Base-by-base conservation (phyloP, 2,329 filamentous ascomycete genomes). In the Fusarium pseudoanthophilum region DNA sequence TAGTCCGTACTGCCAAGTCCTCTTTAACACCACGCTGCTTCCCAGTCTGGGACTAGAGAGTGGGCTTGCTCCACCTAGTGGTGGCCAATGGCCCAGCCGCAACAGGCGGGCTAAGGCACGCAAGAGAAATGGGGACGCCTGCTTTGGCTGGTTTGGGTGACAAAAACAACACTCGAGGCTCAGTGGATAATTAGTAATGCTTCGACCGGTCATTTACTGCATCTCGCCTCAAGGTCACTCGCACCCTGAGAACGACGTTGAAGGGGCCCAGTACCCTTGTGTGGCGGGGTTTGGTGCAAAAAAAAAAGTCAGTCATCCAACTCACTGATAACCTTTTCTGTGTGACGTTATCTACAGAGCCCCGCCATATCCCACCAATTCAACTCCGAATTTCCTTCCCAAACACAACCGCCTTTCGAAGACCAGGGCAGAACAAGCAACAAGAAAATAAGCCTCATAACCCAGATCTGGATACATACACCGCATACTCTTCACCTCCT, bases 341-440 rank as follows among this genome's bases (percentile, higher is more conserved):
- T 69, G 75, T 78, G 77, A 78, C 77, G 75, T 78, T 78, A 78
- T 78, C 73, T 65, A 66, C 51, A 45, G 51, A 76, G 72, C 77
- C 77, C 77, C 77, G 77, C 76, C 75, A 75, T 57, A 68, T 58
- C 76, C 76, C 77, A 78, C 76, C 67, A 77, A 77, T 60, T 66
- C 60, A 32, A 46, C 57, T 56, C 36, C 39, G 59, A 78, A 75
- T 74, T 78, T 78, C 66, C 60, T 77, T 76, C 63, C 46, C 60
- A 67, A 55, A 64, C 46, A 39, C 57, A 74, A 66, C 53, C 28
- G 24, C 43, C 49, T 15, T 59, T 34, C 21, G 45, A 37, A 28
- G 30, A 21, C 42, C 21, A 53, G 26, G 28, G 24, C 48, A 18
- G 43, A 36, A 48, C 28, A 40, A 18, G 26, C 21, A 39, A 11